Conservation (phyloP, 345 rosid genomes). For the Zanthoxylum bungeanum region DNA sequence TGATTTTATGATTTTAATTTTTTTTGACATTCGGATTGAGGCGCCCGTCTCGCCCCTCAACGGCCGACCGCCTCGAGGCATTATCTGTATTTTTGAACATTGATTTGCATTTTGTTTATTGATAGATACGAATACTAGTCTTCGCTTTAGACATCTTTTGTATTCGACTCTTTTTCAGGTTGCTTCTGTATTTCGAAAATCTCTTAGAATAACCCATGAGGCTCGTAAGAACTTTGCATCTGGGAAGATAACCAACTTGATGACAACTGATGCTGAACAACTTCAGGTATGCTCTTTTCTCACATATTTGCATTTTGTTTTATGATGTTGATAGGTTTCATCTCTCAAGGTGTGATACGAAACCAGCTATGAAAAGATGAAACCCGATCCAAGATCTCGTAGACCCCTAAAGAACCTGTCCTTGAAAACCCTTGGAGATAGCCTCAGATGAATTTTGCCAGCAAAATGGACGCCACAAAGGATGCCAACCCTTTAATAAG, state of each 20-base stretch:
- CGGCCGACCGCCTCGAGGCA: no score
- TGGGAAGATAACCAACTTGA: constrained; percentile 96
- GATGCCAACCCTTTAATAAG: no score
- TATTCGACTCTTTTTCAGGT: constrained; percentile 39
- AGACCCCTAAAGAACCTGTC: no score
- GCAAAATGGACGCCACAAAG: no score
- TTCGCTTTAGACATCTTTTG: constrained; percentile 13
- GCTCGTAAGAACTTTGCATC: constrained; percentile 77
- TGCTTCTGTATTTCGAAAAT: constrained; percentile 96
- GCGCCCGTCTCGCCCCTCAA: no score
- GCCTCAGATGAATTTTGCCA: no score
- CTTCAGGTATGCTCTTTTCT: constrained; percentile 62
- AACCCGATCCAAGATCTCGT: no score
- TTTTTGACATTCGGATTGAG: no score
- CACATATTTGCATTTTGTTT: not conserved
- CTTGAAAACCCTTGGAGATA: no score
- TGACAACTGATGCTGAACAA: constrained; percentile 96
- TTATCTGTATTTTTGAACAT: no score
- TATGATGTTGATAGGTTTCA: constrained; percentile 3
- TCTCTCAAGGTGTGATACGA: not conserved
- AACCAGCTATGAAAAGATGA: no score
- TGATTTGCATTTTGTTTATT: not conserved
- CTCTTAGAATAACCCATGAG: constrained; percentile 90
- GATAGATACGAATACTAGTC: not conserved
- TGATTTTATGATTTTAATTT: no score